Percentiles rank a stretch among this genome's conserved stretches.
Conservation (phyloP, 2,329 filamentous ascomycete genomes). For the Samsoniella hepiali region DNA sequence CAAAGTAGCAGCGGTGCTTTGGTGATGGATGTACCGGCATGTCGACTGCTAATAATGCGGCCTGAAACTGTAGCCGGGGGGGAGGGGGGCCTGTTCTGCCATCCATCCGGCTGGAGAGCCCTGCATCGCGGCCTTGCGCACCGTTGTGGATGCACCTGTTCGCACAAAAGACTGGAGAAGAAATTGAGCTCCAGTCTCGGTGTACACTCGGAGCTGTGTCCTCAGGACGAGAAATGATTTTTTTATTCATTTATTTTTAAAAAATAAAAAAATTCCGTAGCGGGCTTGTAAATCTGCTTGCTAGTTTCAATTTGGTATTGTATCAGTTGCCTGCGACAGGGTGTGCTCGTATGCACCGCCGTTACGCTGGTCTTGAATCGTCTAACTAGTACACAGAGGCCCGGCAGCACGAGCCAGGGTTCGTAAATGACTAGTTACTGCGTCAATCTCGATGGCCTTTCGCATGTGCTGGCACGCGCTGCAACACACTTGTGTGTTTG, state of each 20-base stretch:
- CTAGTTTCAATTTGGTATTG: too few species aligned
- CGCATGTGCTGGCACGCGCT: neutral
- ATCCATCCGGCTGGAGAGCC: neutral
- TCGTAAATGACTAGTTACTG: neutral
- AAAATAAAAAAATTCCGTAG: too few species aligned
- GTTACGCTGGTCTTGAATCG: constrained; percentile 3
- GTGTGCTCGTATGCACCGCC: neutral
- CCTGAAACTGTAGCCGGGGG: neutral
- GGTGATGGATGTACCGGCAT: neutral
- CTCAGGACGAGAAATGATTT: neutral
- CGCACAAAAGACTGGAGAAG: neutral
- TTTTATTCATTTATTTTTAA: too few species aligned
- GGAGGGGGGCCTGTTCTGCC: neutral
- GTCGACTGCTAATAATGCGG: neutral
- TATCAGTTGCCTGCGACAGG: neutral
- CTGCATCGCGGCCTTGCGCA: neutral
- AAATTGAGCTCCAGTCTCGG: neutral
- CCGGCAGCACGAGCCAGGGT: neutral
- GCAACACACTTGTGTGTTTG: too few species aligned
- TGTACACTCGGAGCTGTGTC: neutral
- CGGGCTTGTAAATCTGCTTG: too few species aligned
- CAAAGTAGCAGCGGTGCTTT: neutral
- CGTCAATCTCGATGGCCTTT: neutral
- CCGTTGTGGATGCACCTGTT: neutral
- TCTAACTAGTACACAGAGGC: neutral